Evolutionary conservation across 305 asterid species (phyloP).

Genomic region (Coffea humblotiana): DNA sequence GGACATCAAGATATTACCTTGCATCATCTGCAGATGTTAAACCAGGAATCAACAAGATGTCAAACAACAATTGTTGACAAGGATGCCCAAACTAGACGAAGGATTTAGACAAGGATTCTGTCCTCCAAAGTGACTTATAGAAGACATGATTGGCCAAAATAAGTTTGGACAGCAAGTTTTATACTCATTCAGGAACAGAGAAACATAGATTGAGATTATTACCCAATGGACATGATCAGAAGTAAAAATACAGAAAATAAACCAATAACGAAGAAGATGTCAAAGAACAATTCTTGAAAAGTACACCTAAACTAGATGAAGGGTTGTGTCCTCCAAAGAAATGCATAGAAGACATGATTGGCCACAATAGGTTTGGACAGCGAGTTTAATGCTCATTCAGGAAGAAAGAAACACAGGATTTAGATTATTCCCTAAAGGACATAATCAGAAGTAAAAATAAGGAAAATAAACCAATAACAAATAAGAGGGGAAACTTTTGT

Average conservation of each 20-base stretch:
- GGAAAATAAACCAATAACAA: not conserved
- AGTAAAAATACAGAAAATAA: slow-evolving; percentile 11
- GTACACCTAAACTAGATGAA: not conserved
- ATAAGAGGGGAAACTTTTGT: not conserved
- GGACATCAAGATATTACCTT: slow-evolving; percentile 47
- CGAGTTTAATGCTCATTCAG: not conserved
- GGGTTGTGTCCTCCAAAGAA: not conserved
- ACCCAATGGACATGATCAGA: not conserved
- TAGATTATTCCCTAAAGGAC: not conserved
- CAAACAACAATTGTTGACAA: not conserved
- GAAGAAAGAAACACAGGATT: not conserved
- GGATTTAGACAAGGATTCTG: not conserved
- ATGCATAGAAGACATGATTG: not conserved
- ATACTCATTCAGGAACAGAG: not conserved
- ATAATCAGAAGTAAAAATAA: not conserved
- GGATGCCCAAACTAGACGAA: not conserved
- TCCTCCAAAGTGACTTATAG: not conserved
- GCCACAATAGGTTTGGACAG: not conserved
- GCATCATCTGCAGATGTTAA: slow-evolving; percentile 39
- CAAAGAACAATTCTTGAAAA: not conserved
- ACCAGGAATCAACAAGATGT: slow-evolving; percentile 1
- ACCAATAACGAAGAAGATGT: slow-evolving; percentile 3
- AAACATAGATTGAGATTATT: not conserved
- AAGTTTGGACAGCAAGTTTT: not conserved
- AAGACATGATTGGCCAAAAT: not conserved